A percentile compares a stretch with the other conserved stretches of the same genome.
Conservation (phyloP, 2,329 filamentous ascomycete genomes). For the Xylaria sp. region DNA sequence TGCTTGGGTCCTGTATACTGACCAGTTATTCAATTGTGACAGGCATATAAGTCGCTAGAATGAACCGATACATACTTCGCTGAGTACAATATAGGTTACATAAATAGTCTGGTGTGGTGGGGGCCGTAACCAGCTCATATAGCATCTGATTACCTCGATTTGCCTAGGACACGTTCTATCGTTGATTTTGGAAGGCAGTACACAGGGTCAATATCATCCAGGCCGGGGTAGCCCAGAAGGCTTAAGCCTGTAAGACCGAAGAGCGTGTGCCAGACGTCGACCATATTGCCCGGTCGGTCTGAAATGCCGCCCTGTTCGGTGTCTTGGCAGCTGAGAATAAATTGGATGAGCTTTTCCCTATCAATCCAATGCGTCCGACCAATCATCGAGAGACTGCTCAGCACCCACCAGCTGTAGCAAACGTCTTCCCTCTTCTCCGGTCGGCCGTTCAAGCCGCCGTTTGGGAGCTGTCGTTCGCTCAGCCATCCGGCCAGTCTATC, state of each 20-base stretch:
- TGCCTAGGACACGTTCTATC: conserved; percentile 67
- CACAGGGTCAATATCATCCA: conserved; percentile 85
- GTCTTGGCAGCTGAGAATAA: conserved; percentile 92
- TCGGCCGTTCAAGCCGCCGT: conserved; percentile 90
- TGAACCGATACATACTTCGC: neutral
- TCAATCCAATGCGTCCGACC: conserved; percentile 93
- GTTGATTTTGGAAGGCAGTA: conserved; percentile 84
- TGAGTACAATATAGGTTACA: neutral
- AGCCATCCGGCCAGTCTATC: conserved; percentile 90
- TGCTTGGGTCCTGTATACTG: conserved; percentile 75
- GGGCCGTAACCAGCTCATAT: neutral
- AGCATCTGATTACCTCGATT: conserved; percentile 47
- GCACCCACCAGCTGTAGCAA: conserved; percentile 99
- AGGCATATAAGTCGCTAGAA: conserved; percentile 52
- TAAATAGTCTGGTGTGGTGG: conserved; percentile 2
- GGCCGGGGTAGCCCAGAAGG: conserved; percentile 78
- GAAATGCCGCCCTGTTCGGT: conserved; percentile 84
- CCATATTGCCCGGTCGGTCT: conserved; percentile 92
- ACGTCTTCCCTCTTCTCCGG: conserved; percentile 97
- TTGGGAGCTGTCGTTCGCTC: conserved; percentile 88
- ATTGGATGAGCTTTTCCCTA: conserved; percentile 77
- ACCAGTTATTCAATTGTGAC: conserved; percentile 78
- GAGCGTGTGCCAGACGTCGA: conserved; percentile 95
- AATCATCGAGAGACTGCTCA: conserved; percentile 92
- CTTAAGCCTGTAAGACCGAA: conserved; percentile 92